Conservation (phyloP, 1,284 basidiomycete species). For the Rhodotorula sp. region DNA sequence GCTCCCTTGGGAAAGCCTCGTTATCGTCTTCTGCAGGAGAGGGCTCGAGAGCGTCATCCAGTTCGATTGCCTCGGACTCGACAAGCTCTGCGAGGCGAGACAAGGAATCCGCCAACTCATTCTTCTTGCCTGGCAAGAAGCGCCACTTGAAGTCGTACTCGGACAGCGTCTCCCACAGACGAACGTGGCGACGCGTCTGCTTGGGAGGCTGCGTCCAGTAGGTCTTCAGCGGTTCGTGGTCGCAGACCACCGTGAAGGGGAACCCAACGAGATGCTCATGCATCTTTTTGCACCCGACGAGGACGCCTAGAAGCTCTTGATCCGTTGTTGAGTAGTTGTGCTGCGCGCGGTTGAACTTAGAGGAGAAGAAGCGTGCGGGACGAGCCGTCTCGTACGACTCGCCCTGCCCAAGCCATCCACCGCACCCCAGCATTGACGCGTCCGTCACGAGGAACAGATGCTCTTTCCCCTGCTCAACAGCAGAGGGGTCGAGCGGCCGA, state of each 20-base stretch:
- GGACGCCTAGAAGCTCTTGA: conserved; percentile 26
- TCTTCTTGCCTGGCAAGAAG: conserved; percentile 16
- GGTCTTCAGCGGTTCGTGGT: conserved; percentile 25
- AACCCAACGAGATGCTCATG: conserved; percentile 21
- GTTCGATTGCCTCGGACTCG: too few species aligned
- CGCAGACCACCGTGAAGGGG: conserved; percentile 19
- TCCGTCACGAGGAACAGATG: conserved; percentile 55
- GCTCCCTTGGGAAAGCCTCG: too few species aligned
- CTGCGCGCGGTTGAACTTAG: conserved; percentile 34
- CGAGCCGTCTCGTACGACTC: neutral
- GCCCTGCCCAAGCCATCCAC: conserved; percentile 51
- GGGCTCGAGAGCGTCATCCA: neutral
- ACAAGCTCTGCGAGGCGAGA: conserved; percentile 13
- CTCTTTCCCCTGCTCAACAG: conserved; percentile 35
- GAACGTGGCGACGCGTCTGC: conserved; percentile 7
- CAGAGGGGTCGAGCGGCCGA: conserved; percentile 47
- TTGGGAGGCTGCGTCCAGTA: conserved; percentile 6
- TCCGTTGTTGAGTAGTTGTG: conserved; percentile 20
- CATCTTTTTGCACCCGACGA: conserved; percentile 3
- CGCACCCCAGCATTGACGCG: conserved; percentile 50
- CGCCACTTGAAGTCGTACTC: conserved; percentile 18
- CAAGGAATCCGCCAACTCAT: conserved; percentile 12
- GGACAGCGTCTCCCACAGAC: conserved; percentile 15
- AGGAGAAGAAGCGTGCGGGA: conserved; percentile 31
- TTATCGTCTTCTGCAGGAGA: neutral